These are phyloP conservation scores for Endoconidiophora laricicola DNA, from an alignment of 2,329 filamentous ascomycete species.

Conservation along the genomic window DNA sequence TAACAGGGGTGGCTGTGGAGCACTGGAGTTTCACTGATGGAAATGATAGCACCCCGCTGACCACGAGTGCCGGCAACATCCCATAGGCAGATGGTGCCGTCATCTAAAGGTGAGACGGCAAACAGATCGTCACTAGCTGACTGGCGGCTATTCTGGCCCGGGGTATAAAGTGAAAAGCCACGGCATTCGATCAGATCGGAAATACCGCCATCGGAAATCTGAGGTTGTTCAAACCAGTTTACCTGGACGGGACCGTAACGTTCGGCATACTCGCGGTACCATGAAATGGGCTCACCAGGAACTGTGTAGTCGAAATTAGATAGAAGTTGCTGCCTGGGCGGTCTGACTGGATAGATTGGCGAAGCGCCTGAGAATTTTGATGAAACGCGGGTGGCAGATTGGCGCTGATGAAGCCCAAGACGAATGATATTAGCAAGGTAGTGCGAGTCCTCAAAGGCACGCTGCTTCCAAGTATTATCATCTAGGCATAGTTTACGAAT, in stretches of 20 bases:
- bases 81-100: slow-evolving; percentile 77
- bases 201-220: slow-evolving; percentile 23
- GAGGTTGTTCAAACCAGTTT: slow-evolving; percentile 59
- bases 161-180: slow-evolving; percentile 51
- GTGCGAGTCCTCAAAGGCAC: slow-evolving; percentile 54
- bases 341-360: too few species aligned
- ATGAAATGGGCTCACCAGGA: slow-evolving; percentile 53
- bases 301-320: slow-evolving; percentile 75
- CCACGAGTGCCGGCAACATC: slow-evolving; percentile 43
- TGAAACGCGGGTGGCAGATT: not conserved
- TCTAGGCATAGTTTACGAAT: slow-evolving; percentile 56
- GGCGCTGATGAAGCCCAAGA: not conserved
- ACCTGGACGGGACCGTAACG: slow-evolving; percentile 57
- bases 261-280: slow-evolving; percentile 82
- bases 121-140: slow-evolving; percentile 28
- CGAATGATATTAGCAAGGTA: slow-evolving; percentile 5
- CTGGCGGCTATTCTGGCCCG: slow-evolving; percentile 28
- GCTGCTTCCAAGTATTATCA: slow-evolving; percentile 56
- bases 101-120: slow-evolving; percentile 63
- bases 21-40: slow-evolving; percentile 48
- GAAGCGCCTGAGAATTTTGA: not conserved
- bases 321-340: slow-evolving; percentile 31
- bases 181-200: slow-evolving; percentile 46
- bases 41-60: slow-evolving; percentile 42
- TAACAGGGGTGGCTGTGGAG: slow-evolving; percentile 23